Evolutionary conservation across 2,329 filamentous ascomycete species (phyloP).

Genomic region (Aspergillus thermomutatus): DNA sequence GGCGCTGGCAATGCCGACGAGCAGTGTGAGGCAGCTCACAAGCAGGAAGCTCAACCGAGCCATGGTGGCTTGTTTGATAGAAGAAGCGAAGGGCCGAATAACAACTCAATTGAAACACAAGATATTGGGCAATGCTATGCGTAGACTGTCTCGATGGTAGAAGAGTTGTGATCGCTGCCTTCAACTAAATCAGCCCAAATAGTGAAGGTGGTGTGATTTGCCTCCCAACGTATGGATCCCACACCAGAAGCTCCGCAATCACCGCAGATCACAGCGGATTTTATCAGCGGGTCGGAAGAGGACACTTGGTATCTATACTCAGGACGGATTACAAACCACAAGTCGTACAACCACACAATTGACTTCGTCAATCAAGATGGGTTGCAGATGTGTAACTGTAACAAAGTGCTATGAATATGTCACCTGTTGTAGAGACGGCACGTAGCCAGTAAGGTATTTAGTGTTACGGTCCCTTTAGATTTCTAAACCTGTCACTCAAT

Average conservation of each 20-base stretch:
- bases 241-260: not conserved
- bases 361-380: not conserved
- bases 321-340: not conserved
- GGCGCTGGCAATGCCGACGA: slow-evolving; percentile 56
- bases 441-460: not conserved
- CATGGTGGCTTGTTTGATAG: slow-evolving; percentile 29
- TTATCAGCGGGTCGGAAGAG: slow-evolving; percentile 24
- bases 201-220: not conserved
- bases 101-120: not conserved
- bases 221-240: not conserved
- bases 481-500: slow-evolving; percentile 4
- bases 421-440: not conserved
- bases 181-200: not conserved
- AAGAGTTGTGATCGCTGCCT: not conserved
- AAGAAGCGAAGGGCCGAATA: not conserved
- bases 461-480: not conserved
- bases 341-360: not conserved
- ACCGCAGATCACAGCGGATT: slow-evolving; percentile 4
- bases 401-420: not conserved
- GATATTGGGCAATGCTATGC: not conserved
- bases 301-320: slow-evolving; percentile 30
- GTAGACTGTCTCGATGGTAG: not conserved
- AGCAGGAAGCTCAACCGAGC: slow-evolving; percentile 46
- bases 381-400: not conserved
- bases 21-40: slow-evolving; percentile 45